Base-by-base conservation (phyloP, 2,329 filamentous ascomycete species). In the Aquanectria penicillioides region DNA sequence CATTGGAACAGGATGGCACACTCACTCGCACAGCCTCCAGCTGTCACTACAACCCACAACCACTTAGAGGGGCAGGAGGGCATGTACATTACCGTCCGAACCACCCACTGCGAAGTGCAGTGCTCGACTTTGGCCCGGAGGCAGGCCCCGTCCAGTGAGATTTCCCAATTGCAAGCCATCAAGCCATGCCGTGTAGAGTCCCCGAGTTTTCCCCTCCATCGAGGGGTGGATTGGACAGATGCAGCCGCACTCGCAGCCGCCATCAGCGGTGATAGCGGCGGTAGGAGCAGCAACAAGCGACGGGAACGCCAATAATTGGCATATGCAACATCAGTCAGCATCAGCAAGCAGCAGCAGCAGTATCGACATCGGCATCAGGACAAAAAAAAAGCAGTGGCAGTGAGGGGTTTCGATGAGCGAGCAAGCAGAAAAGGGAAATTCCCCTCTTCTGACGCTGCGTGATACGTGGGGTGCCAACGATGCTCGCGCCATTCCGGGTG, bases 151-250 rank as follows among this genome's bases (percentile, higher is more conserved):
- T 18, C 51, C 51, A 55, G 51, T 41, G 52, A 48, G 23, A 56
- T 36, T 17, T 48, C 36, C 44, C 52, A 56, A 56, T 56, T 48
- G 52, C 52, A 56, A 44, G 49, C 38, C 44, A n/a, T 33, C 52
- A 56, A 44, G 49, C 38, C 44, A n/a, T 33, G 20, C 26, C 20
- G 18, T 26, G 36, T 31, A 47, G 41, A 26, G 18, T 22, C 52
- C 51, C 51, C 41, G 43, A 41, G n/a, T 31, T 47, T 46, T 20
- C 31, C 18, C 18, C 25, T 18, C 25, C 17, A n/a, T 31, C 25
- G 23, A 37, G 33, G 23, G 13, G n/a, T 18, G 46, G 46, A 36
- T 36, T 50, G 46, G 46, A 36, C 23, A 28, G 22, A 38, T 13
- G 22, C 34, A 28, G 25, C 31, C 46, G 20, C 46, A 50, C 20